Evolutionary conservation across 345 rosid species (phyloP).

Genomic region (Moringa oleifera): DNA sequence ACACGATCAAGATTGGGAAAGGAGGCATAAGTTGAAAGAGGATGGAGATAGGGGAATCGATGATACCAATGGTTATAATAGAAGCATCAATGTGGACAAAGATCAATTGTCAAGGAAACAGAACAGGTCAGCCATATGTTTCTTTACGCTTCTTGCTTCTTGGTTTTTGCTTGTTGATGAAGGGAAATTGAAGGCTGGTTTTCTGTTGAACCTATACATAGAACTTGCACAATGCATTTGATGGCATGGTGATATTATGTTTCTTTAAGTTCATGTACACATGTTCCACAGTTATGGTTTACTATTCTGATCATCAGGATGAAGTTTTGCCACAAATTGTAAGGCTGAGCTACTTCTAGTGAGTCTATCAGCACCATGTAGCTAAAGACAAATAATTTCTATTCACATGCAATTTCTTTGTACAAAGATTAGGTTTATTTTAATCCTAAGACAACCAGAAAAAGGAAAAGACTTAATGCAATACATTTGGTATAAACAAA

Average conservation of each 20-base stretch:
- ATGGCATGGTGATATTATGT: neutral
- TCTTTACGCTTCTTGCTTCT: too few species aligned
- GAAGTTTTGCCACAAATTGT: neutral
- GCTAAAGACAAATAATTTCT: neutral
- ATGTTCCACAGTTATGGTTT: neutral
- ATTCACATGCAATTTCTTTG: neutral
- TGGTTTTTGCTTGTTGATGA: neutral
- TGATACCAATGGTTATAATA: slow-evolving; percentile 24
- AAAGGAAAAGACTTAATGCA: too few species aligned
- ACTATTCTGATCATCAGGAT: neutral
- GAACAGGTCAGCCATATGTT: slow-evolving; percentile 40
- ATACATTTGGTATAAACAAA: too few species aligned
- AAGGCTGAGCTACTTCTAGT: neutral
- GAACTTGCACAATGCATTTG: neutral
- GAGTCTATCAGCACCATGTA: neutral
- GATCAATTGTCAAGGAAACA: slow-evolving; percentile 37
- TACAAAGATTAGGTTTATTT: too few species aligned
- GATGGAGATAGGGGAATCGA: slow-evolving; percentile 37
- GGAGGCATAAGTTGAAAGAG: slow-evolving; percentile 24
- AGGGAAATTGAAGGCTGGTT: neutral
- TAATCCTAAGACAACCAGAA: too few species aligned
- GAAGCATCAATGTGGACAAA: slow-evolving; percentile 26
- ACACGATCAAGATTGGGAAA: slow-evolving; percentile 22
- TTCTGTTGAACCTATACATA: neutral
- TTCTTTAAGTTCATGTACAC: neutral